phyloP scores from a whole-genome alignment of 371 early-diverging fungal genomes.

The Apophysomyces elegans region DNA sequence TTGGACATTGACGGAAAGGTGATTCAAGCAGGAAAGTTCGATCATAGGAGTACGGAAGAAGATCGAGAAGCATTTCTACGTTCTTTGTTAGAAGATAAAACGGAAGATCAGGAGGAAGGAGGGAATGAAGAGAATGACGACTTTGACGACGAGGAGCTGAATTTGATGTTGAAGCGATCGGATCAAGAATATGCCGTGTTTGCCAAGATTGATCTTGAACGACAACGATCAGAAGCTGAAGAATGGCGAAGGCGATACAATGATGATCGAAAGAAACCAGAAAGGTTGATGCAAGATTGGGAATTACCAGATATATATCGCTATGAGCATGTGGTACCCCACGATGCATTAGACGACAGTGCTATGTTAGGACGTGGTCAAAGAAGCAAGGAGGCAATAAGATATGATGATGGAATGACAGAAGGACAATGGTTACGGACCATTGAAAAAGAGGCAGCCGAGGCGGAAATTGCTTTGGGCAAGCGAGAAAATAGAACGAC shows the following conservation, averaged over 20 bases:
- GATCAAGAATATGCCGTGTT: slow-evolving; percentile 52
- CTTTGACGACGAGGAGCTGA: slow-evolving; percentile 77
- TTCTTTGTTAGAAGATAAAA: slow-evolving; percentile 78
- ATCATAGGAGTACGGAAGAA: slow-evolving; percentile 92
- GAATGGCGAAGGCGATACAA: slow-evolving; percentile 42
- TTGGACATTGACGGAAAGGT: slow-evolving; percentile 97
- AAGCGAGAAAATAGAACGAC: slow-evolving; percentile 1
- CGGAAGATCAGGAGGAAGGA: slow-evolving; percentile 57
- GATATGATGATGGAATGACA: slow-evolving; percentile 86
- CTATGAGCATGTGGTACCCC: slow-evolving; percentile 54
- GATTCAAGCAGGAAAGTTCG: slow-evolving; percentile 99
- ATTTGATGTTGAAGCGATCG: slow-evolving; percentile 50
- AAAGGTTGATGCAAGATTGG: slow-evolving; percentile 80
- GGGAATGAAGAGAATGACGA: slow-evolving; percentile 67
- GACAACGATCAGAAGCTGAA: slow-evolving; percentile 42
- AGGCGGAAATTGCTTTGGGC: slow-evolving; percentile 4
- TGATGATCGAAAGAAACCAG: slow-evolving; percentile 54
- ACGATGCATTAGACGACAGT: neutral
- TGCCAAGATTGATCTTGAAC: slow-evolving; percentile 53
- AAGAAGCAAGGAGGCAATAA: slow-evolving; percentile 62
- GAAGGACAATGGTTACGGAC: slow-evolving; percentile 81
- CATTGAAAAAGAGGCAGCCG: slow-evolving; percentile 7
- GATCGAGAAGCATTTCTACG: slow-evolving; percentile 93
- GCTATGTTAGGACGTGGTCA: slow-evolving; percentile 54
- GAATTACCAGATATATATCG: slow-evolving; percentile 90